Evolutionary conservation across 2,329 filamentous ascomycete genomes (phyloP), one percentile per base, ranked within the genome.

Genomic region (Magnaporthiopsis poae): DNA sequence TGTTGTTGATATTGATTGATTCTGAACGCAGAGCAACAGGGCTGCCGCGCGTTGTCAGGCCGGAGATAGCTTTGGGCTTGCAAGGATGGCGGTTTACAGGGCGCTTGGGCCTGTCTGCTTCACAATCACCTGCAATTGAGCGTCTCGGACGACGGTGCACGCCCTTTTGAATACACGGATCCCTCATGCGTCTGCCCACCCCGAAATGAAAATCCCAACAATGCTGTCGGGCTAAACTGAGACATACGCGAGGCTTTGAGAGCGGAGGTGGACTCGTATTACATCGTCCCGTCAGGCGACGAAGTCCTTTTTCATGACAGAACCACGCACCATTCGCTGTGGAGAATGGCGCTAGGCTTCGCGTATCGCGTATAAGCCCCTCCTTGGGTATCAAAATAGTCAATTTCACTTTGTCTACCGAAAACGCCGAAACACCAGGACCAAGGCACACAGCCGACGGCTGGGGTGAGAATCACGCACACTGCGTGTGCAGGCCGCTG

Each of bases 401-500:
- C 31, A 31, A 31, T 61, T 29, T 61, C 27, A 13, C 60, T 12
- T 25, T 29, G 31, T 63, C 63, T 64, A 56, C 35, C 15, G 63
- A 64, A 60, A 64, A 64, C 18, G n/a, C 63, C 63, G 21, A 39
- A 60, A 64, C 62, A 56, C 46, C 46, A 56, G 1, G 39, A 21
- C 46, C 46, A 21, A 56, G 21, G 21, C 46, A 56, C 46, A 25
- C 46, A 56, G 46, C 18, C 46, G 5, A 9, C 5, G 15, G 15
- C 2, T 5, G 46, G 18, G 46, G 35, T 36, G 35, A 36, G 18
- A 56, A 56, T 25, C 46, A 21, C 9, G 18, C 39, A 46, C 39
- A 21, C 27, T n/a, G 21, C 46, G 8, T 21, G 21, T 56, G 46
- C 46, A 18, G 15, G 46, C 46, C 39, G 39, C 15, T 11, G 46